Evolutionary conservation across 2,329 filamentous ascomycete species (phyloP).

Genomic region (Elsinoe arachidis): DNA sequence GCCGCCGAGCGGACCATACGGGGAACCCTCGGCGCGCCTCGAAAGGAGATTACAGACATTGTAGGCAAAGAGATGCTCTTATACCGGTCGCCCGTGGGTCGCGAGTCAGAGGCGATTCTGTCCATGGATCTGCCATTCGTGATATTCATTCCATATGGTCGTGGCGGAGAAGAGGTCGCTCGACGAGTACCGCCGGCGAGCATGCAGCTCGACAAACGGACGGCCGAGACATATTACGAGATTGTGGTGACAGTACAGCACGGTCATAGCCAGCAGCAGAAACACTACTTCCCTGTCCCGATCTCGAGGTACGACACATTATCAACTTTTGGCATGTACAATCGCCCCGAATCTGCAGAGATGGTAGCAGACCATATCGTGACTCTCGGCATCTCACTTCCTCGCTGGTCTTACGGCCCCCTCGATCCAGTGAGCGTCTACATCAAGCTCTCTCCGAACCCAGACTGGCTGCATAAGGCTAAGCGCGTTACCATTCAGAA

Average conservation of each 20-base stretch:
- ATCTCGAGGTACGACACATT: conserved; percentile 91
- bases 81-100: conserved; percentile 75
- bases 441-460: conserved; percentile 86
- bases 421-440: conserved; percentile 93
- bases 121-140: conserved; percentile 97
- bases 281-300: conserved; percentile 84
- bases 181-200: conserved; percentile 86
- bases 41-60: conserved; percentile 83
- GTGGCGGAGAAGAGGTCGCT: conserved; percentile 82
- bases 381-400: conserved; percentile 82
- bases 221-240: conserved; percentile 96
- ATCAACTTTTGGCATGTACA: conserved; percentile 99
- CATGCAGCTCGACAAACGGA: conserved; percentile 79
- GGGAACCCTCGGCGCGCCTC: conserved; percentile 79
- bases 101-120: conserved; percentile 79
- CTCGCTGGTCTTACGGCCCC: conserved; percentile 93
- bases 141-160: conserved; percentile 90
- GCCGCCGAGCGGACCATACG: conserved; percentile 90
- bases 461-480: conserved; percentile 83
- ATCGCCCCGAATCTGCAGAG: conserved; percentile 82
- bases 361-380: conserved; percentile 83
- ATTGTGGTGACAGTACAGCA: conserved; percentile 93
- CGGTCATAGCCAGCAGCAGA: conserved; percentile 75
- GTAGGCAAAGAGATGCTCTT: conserved; percentile 93
- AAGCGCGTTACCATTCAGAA: conserved; percentile 88